Percentiles rank a stretch among this genome's conserved stretches.
phyloP scores from a whole-genome alignment of 2,329 filamentous ascomycete genomes.

The Lomentospora prolificans region DNA sequence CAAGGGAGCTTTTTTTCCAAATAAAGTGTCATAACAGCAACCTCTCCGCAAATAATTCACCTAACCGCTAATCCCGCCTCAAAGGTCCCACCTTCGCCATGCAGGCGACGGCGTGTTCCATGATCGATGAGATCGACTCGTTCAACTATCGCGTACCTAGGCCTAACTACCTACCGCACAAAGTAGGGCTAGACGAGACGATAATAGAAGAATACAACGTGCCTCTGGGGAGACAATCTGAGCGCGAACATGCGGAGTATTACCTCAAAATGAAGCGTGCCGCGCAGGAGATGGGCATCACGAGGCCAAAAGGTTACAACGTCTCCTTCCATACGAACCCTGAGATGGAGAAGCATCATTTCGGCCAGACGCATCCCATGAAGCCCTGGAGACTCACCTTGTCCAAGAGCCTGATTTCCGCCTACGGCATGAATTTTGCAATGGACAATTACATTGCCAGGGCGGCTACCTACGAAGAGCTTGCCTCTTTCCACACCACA shows the following conservation, averaged over 20 bases:
- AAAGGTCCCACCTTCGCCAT: conserved; percentile 6
- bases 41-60: too few relatives aligned
- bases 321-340: conserved; percentile 96
- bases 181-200: conserved; percentile 39
- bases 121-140: conserved; percentile 26
- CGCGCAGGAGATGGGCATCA: conserved; percentile 58
- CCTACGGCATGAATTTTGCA: conserved; percentile 89
- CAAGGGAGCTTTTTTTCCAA: too few relatives aligned
- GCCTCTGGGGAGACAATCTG: conserved; percentile 39
- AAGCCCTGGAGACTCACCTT: conserved; percentile 96
- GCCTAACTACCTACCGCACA: conserved; percentile 51
- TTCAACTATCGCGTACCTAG: conserved; percentile 46
- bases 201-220: conserved; percentile 42
- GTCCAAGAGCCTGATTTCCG: conserved; percentile 87
- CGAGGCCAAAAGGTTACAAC: conserved; percentile 72
- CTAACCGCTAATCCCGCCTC: too few relatives aligned
- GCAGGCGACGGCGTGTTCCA: conserved; percentile 9
- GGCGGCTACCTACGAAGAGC: conserved; percentile 76
- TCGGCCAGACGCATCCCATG: conserved; percentile 95
- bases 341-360: conserved; percentile 91
- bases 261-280: conserved; percentile 47
- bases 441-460: conserved; percentile 92
- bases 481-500: conserved; percentile 74
- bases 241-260: conserved; percentile 46
- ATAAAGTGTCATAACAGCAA: too few relatives aligned